Base-by-base conservation (phyloP, 345 rosid species). In the Litchi chinensis region DNA sequence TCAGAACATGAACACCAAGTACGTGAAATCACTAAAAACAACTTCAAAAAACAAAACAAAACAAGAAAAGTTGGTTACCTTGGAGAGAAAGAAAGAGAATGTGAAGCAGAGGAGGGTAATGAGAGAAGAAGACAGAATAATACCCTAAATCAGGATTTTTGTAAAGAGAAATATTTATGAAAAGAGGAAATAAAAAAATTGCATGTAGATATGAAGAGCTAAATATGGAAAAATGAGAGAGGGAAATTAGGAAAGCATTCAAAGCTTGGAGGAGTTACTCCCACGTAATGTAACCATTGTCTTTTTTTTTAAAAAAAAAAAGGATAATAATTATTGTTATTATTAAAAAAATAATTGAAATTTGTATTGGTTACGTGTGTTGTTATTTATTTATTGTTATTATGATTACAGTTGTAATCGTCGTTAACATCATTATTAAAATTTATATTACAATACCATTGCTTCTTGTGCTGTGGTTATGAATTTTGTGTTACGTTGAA, bases 171-270 rank as follows among this genome's bases (percentile, higher is more conserved):
- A 72, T 32, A 57, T n/a, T 5, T 19, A 43, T 15, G 24, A n/a
- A 71, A 62, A 22, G 10, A 10, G 48, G 28, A 62, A 62, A 18
- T 0, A 41, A 60, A 74, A 15, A 59, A 59, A 1, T 19, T 24
- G 5, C 8, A n/a, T 48, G 56, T 41, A 60, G 15, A 60, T 62
- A 50, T 13, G 13, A 40, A 59, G 57, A 74, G 40, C 22, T 62
- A 41, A 43, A 43, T 13, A 41, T 21, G 69, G 54, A 62, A 60
- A 60, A 60, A 16, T 13, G 3, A 60, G 56, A 43, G 68, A 41
- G 68, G 77, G 77, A 41, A 74, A 74, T 62, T 43, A 62, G 59
- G 77, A 74, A 21, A 62, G 69, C 77, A 43, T 43, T 74, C 56
- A 72, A 74, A 74, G 8, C 68, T 8, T 5, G 22, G 67, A 28